Evolutionary conservation across 371 early-diverging fungal species (phyloP).

Genomic region (Dichotomocladium elegans): DNA sequence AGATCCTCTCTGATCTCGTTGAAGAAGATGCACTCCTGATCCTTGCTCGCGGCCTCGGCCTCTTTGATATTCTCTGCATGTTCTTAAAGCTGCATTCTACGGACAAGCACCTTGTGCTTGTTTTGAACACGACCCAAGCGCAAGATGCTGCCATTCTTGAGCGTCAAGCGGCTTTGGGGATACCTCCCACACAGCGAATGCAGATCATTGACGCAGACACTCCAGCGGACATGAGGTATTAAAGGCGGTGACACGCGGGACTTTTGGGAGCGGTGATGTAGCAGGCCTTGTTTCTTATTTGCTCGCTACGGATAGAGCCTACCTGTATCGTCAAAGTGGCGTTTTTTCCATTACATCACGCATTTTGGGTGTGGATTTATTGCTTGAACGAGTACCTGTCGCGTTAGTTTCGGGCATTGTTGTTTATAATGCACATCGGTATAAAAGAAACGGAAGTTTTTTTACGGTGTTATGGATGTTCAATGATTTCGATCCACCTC

Average conservation of each 20-base stretch:
- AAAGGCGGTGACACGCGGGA: neutral
- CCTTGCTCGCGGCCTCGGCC: conserved; percentile 77
- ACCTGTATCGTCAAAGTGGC: conserved; percentile 84
- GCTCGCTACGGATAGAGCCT: too few relatives aligned
- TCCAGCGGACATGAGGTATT: conserved; percentile 52
- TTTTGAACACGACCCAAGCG: conserved; percentile 71
- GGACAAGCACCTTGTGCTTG: conserved; percentile 72
- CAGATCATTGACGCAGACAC: conserved; percentile 66
- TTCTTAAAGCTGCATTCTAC: conserved; percentile 68
- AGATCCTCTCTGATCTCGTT: conserved; percentile 65
- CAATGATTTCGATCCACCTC: too few relatives aligned
- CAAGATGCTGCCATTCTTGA: conserved; percentile 63
- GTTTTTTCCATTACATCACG: conserved; percentile 86
- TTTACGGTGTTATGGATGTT: too few relatives aligned
- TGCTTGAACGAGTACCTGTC: conserved; percentile 75
- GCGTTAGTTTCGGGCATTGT: conserved; percentile 83
- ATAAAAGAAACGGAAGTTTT: neutral
- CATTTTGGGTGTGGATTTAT: conserved; percentile 92
- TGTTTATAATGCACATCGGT: conserved; percentile 85
- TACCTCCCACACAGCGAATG: conserved; percentile 29
- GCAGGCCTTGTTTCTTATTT: too few relatives aligned
- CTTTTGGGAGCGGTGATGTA: neutral
- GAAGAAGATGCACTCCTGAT: conserved; percentile 82
- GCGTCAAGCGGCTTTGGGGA: conserved; percentile 44
- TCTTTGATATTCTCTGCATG: conserved; percentile 63